Evolutionary conservation across 768 basidiomycete species (phyloP).

Genomic region (Pholiota microspora): DNA sequence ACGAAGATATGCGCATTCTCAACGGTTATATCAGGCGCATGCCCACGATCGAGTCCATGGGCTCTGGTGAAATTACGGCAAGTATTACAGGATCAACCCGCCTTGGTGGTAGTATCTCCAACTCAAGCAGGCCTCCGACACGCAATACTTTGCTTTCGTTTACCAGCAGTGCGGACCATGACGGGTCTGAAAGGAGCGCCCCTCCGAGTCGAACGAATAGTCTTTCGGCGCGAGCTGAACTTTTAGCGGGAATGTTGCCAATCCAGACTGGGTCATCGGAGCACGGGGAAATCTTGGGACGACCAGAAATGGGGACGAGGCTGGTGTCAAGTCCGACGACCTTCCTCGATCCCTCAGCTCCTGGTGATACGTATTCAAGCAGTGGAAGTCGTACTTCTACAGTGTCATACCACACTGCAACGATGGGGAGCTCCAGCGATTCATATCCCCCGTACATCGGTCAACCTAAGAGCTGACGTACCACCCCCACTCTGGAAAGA

Average conservation of each 20-base stretch:
- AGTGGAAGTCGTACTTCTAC: slow-evolving; percentile 19
- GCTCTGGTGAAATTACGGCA: slow-evolving; percentile 54
- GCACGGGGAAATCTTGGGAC: slow-evolving; percentile 31
- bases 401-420: slow-evolving; percentile 24
- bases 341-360: slow-evolving; percentile 12
- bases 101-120: slow-evolving; percentile 20
- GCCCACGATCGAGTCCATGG: slow-evolving; percentile 80
- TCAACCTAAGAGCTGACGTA: neutral
- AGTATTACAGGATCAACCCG: slow-evolving; percentile 21
- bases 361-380: slow-evolving; percentile 14
- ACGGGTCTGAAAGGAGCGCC: slow-evolving; percentile 22
- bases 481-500: neutral
- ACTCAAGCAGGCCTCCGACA: slow-evolving; percentile 38
- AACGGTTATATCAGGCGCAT: slow-evolving; percentile 68
- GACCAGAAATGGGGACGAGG: slow-evolving; percentile 9
- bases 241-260: slow-evolving; percentile 20
- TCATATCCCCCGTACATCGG: neutral
- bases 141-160: slow-evolving; percentile 33
- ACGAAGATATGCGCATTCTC: slow-evolving; percentile 56
- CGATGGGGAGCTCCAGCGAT: slow-evolving; percentile 15
- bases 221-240: slow-evolving; percentile 27
- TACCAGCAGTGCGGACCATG: slow-evolving; percentile 25
- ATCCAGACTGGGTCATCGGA: slow-evolving; percentile 23
- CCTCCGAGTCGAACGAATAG: slow-evolving; percentile 38
- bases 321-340: slow-evolving; percentile 15